A percentile compares a stretch with the other conserved stretches of the same genome.
These are phyloP conservation scores for Xylaria bambusicola DNA, from an alignment of 495 filamentous ascomycete genomes.

Conservation along the genomic window DNA sequence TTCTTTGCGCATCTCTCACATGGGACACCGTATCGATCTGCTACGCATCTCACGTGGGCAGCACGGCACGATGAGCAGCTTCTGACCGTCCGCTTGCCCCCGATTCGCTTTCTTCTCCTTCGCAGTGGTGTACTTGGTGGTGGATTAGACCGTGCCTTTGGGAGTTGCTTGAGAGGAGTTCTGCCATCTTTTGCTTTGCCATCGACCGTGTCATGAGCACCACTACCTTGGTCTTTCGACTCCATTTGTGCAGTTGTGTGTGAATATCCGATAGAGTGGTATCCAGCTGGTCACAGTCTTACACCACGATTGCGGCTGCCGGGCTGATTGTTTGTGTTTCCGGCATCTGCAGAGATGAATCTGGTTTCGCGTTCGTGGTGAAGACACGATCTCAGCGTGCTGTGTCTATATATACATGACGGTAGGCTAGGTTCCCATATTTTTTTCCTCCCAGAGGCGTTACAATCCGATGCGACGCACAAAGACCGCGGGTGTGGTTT, in stretches of 20 bases:
- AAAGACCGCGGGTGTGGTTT: neutral
- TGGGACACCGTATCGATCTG: slow-evolving; percentile 17
- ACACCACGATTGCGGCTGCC: neutral
- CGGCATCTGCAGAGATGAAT: neutral
- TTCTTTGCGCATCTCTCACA: slow-evolving; percentile 19
- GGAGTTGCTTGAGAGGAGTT: slow-evolving; percentile 11
- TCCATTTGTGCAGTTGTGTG: neutral
- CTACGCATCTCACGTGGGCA: slow-evolving; percentile 19
- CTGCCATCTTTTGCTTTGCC: neutral
- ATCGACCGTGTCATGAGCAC: neutral
- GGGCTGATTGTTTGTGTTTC: neutral
- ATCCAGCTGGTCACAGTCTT: neutral
- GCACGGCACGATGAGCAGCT: slow-evolving; percentile 17
- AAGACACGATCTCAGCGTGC: neutral
- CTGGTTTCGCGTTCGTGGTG: neutral
- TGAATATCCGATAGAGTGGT: neutral
- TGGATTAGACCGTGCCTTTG: neutral
- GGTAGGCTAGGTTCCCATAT: neutral
- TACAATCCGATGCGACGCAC: neutral
- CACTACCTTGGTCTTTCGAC: neutral
- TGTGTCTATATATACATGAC: neutral
- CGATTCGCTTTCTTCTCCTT: slow-evolving; percentile 10
- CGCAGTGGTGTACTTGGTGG: neutral
- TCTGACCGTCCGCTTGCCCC: slow-evolving; percentile 10
- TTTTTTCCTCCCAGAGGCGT: neutral